Evolutionary conservation across 345 rosid species (phyloP), one percentile per base, ranked within the genome.

Genomic region (Cochlearia excelsa): DNA sequence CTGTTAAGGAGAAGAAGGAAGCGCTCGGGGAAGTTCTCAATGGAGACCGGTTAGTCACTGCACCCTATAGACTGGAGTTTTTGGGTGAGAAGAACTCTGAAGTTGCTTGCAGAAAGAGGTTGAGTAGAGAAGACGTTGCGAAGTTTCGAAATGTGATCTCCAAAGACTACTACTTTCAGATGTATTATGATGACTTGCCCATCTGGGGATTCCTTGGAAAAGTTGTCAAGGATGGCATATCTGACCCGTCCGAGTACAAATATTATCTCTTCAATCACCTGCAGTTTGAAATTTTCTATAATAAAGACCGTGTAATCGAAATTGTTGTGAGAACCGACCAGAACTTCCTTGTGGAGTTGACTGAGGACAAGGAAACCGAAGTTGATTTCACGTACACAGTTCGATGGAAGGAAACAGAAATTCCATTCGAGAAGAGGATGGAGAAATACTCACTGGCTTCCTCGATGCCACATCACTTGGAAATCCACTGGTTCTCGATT

Each of bases 21-120:
- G 88, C 88, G 59, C 81, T 85, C 44, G 88, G 88, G 41, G 88
- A 85, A 60, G 78, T 85, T 47, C 73, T 85, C 42, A 85, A 85
- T 61, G 92, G 88, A 4, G 92, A 85, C 57, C 70, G 88, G 27
- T 52, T 85, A 34, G 92, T 85, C 1, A 85, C 74, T 64, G 87
- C 91, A 9, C 92, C 88, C 0, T 85, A 74, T 56, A 72, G 76
- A 38, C 75, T 81, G 1, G 69, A 81, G 51, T 81, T 81, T 46
- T 43, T 67, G 51, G 56, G 55, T 38, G 78, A 79, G 9, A 81
- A 81, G 49, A 74, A 69, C 43, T 72, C 79, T 35, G 76, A 65
- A 57, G 50, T 72, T 76, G 78, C 73, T 9, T 81, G 86, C 65
- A 60, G 54, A 40, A 77, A 70, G 63, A 79, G 49, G 71, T 69